Base-by-base conservation (phyloP, 2,329 filamentous ascomycete genomes). In the Onygenales sp. region DNA sequence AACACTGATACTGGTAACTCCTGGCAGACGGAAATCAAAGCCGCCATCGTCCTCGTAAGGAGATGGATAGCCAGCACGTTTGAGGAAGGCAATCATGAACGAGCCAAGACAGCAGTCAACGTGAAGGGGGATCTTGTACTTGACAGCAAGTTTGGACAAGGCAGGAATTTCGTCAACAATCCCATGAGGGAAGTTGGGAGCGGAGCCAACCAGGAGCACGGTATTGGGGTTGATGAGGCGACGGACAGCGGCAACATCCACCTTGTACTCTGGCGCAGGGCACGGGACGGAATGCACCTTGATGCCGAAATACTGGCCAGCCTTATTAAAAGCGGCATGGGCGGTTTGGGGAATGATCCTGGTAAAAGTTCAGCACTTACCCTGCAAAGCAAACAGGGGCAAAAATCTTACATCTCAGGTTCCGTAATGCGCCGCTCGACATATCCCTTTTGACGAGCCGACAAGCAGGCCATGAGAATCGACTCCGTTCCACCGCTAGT, bases 91-190 rank as follows among this genome's bases (percentile, higher is more conserved):
- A 44, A 98, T 83, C 46, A 98, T 78, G 77, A 98, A 97, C 2
- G 90, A 96, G 40, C 93, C 93, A 14, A 98, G 81, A 67, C 93
- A 98, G 80, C 93, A 97, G 75, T 98, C 93, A 49, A 98, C 92
- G 68, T 98, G 93, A 9, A 98, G 81, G 14, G 90, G 91, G 27
- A 96, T 76, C 65, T 85, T 86, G 66, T 87, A 85, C 65, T 84
- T 84, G 36, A 86, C 66, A 0, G 93, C 93, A 4, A 98, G 80
- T 55, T 84, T 86, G 52, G 91, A 95, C 42, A 98, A 82, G 0
- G 82, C 81, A 0, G 86, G 74, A 61, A 98, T 96, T 69, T 97
- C 90, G 70, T 98, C 93, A 59, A 98, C 93, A 66, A 98, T 95
- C 56, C 93, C 93, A 68, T 98, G 93, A 39, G 93, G 93, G 73